These are phyloP conservation scores for Neoscytalidium dimidiatum DNA, from an alignment of 2,329 filamentous ascomycete genomes.

Conservation along the genomic window DNA sequence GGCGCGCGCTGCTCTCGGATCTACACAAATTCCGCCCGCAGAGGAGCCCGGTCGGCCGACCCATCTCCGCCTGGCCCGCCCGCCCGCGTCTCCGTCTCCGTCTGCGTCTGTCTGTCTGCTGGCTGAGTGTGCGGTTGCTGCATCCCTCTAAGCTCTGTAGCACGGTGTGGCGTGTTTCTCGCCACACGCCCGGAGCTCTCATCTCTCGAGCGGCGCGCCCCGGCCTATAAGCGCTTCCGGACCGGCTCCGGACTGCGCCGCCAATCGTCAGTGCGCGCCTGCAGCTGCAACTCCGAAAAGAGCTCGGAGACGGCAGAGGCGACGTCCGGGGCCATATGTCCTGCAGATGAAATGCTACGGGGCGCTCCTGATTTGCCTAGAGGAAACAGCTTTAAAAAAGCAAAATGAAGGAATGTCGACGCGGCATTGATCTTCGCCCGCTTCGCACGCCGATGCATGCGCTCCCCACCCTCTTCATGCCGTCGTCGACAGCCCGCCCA, in stretches of 20 bases:
- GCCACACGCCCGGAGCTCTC: neutral
- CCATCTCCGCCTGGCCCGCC: neutral
- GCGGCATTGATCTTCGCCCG: conserved; percentile 2
- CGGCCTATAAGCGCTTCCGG: conserved; percentile 1
- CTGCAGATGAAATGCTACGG: neutral
- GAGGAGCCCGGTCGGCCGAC: neutral
- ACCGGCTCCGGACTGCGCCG: neutral
- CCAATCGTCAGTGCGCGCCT: neutral
- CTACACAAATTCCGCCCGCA: conserved; percentile 8
- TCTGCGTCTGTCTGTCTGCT: neutral
- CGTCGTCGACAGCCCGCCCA: neutral
- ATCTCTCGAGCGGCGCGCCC: neutral
- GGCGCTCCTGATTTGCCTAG: neutral
- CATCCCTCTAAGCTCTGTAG: neutral
- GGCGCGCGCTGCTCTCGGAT: conserved; percentile 3
- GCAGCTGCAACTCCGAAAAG: neutral
- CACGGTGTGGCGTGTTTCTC: neutral
- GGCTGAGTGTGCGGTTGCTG: neutral
- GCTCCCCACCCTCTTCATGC: neutral
- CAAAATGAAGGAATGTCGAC: neutral
- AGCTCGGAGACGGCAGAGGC: neutral
- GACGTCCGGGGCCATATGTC: neutral
- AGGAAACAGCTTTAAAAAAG: neutral
- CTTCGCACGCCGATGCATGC: no score
- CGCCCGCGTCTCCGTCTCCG: neutral